phyloP scores from a whole-genome alignment of 2,329 filamentous ascomycete genomes.

The Colletotrichum sp. region DNA sequence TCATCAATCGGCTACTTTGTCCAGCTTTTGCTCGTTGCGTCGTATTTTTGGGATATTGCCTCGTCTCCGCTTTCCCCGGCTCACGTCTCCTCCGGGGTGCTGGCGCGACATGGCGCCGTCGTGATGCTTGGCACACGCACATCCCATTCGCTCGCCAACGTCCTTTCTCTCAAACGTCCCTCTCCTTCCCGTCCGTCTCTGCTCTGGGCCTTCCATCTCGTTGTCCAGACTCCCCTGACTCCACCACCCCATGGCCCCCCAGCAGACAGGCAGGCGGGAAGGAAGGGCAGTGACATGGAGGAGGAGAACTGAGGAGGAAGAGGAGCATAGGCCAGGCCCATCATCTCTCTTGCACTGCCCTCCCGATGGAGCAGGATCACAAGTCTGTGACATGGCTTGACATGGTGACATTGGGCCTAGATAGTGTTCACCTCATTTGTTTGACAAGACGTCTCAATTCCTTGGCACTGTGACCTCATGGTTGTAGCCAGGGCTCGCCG shows the following conservation, averaged over 20 bases:
- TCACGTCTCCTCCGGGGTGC: conserved; percentile 9
- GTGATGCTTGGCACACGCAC: conserved; percentile 13
- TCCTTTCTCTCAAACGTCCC: not conserved
- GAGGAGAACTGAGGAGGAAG: not conserved
- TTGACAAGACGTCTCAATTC: conserved; percentile 20
- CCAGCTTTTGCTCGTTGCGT: not conserved
- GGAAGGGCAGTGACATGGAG: not conserved
- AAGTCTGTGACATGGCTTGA: conserved; percentile 18
- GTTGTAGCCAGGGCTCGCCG: not conserved
- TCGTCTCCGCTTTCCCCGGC: conserved; percentile 9
- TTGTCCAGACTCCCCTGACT: not conserved
- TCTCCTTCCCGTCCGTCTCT: not conserved
- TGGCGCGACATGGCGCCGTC: conserved; percentile 15
- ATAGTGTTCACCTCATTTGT: conserved; percentile 9
- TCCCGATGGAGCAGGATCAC: conserved; percentile 7
- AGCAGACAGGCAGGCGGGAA: not conserved
- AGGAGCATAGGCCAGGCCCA: not conserved
- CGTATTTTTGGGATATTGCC: conserved; percentile 4
- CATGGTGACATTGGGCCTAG: not conserved
- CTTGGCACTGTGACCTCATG: conserved; percentile 15
- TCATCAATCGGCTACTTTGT: conserved; percentile 6
- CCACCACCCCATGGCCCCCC: not conserved
- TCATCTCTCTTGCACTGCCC: conserved; percentile 8
- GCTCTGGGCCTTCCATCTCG: not conserved
- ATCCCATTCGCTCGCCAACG: not conserved